These are phyloP conservation scores for Friedmanniomyces simplex DNA, from an alignment of 495 filamentous ascomycete genomes.

Conservation along the genomic window DNA sequence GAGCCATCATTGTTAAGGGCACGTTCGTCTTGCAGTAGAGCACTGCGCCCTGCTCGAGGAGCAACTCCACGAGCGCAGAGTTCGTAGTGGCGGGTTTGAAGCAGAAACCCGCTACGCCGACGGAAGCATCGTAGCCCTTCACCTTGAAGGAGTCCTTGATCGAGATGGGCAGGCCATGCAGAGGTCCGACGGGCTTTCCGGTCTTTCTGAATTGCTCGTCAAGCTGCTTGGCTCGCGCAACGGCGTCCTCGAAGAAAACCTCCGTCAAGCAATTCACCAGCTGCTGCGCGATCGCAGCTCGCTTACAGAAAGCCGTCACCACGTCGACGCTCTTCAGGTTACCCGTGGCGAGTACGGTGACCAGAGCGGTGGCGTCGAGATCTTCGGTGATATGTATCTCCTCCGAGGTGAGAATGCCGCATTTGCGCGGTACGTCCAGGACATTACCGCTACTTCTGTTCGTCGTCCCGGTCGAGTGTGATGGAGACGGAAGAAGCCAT, in stretches of 20 bases:
- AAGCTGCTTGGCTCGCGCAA: constrained; percentile 46
- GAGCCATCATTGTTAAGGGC: constrained; percentile 34
- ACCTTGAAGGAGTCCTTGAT: constrained; percentile 35
- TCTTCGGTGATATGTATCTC: constrained; percentile 53
- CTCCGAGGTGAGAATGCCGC: constrained; percentile 37
- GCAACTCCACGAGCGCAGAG: constrained; percentile 28
- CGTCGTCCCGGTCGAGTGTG: not conserved
- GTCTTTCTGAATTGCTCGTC: constrained; percentile 46
- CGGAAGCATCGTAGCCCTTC: constrained; percentile 28
- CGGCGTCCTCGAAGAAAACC: constrained; percentile 49
- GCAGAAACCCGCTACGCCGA: constrained; percentile 28
- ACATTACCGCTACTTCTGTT: constrained; percentile 18
- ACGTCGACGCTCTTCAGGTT: constrained; percentile 45
- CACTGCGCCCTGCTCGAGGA: constrained; percentile 32
- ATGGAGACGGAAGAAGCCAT: constrained; percentile 24
- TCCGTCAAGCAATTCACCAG: constrained; percentile 47
- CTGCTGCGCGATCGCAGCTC: constrained; percentile 34
- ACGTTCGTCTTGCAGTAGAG: constrained; percentile 38
- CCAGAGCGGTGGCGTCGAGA: constrained; percentile 42
- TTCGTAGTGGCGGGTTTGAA: constrained; percentile 25
- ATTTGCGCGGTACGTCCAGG: constrained; percentile 26
- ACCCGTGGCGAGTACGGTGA: constrained; percentile 38
- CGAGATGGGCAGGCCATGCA: constrained; percentile 32
- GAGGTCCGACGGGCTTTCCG: constrained; percentile 36
- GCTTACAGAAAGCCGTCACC: constrained; percentile 49